Evolutionary conservation across 306 rosid genomes (phyloP), one percentile per base, ranked within the genome.

Genomic region (Quercus agrifolia): DNA sequence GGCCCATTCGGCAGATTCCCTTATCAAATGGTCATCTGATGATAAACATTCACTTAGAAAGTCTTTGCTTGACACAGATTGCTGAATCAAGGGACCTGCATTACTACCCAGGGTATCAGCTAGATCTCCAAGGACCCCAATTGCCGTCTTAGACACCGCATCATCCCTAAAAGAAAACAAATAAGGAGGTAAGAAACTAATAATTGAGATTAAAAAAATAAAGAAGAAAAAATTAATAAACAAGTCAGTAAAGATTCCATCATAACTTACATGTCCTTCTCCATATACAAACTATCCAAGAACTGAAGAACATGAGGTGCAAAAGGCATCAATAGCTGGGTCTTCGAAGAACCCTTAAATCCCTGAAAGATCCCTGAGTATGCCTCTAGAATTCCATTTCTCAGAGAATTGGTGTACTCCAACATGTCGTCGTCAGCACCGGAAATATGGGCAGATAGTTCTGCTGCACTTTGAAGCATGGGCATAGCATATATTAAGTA

Each of bases 381-480:
- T 0, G 98, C 98, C 88, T 94, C 98, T 71, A 94, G 82, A 81
- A 92, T 89, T 77, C 97, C 98, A 79, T 92, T 94, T 84, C 98
- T 92, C 89, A 94, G 80, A 17, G 97, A 87, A 80, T 94, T 94
- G 21, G 98, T 92, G 83, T 94, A 94, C 89, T 94, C 98, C 30
- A 85, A 84, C 93, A 94, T 88, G 52, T 94, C 98, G 5, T 94
- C 98, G 70, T 92, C 97, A 12, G 90, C 93, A 49, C 94, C 91
- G 1, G 88, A 44, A 21, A 93, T 85, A 70, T 86, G 94, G 71
- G 89, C 89, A 18, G 97, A 94, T 27, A 94, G 93, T 82, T 94
- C 98, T 1, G 97, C 97, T 11, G 98, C 98, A 86, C 98, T 89
- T 82, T 94, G 98, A 78, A 94, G 96, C 98, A 94, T 94, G 70